Evolutionary conservation across 164 flowering plant species (phyloP), one percentile per base, ranked within the genome.

Genomic region (Kingdonia uniflora): DNA sequence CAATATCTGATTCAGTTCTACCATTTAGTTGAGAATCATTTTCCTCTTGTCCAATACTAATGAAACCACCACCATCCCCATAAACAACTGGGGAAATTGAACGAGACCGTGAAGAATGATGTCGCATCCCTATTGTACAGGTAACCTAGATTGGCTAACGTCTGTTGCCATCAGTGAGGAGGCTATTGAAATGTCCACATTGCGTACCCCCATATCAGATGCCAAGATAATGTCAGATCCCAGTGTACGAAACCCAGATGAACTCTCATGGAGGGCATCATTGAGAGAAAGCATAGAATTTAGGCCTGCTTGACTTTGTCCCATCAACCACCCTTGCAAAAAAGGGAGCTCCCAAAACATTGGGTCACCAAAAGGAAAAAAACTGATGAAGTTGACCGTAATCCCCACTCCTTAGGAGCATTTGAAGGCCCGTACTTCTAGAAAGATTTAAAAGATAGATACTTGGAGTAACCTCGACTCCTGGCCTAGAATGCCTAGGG

Each of bases 291-390:
- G 71, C 48, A 57, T 58, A 3, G 73, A 48, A 37, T 62, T 78
- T 39, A 64, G 62, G 11, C 74, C 76, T 57, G 89, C 84, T 70
- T 84, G 95, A 64, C 80, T 81, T 62, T 87, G 97, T 17, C 89
- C 96, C 52, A 83, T 67, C 58, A 91, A 74, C 96, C 95, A 91
- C 39, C 97, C 97, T 59, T 91, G 96, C 72, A 81, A 56, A 57
- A 87, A 87, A 42, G 96, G 95, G 12, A 91, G 62, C 57, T 91
- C 96, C 97, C 95, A 90, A 54, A 56, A 68, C 52, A 72, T 62
- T 54, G 87, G 73, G 42, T 80, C 87, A n/a, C 76, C 66, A 52
- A 65, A 80, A 40, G 82, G 79, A 19, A 76, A 76, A n/a, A 52
- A 64, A 59, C 37, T 72, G 88, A 61, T 72, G 77, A 35, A 63